phyloP scores from a whole-genome alignment of 352 stramenopile genomes.

The Globisporangium rhizosaccharum region DNA sequence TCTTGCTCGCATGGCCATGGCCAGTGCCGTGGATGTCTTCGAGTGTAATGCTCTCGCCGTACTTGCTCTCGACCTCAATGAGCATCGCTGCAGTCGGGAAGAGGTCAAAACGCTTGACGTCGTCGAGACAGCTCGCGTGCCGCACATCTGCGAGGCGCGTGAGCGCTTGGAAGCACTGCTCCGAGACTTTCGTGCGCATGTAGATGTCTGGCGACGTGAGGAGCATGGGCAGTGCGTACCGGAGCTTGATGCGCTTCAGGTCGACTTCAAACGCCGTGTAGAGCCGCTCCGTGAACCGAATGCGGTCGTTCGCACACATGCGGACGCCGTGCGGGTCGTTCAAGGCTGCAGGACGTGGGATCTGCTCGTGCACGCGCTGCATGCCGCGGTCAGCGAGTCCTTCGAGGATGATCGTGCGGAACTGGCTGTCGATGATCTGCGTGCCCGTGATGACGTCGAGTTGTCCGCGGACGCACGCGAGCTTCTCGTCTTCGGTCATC shows the following conservation, averaged over 20 bases:
- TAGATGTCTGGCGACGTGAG: slow-evolving; percentile 83
- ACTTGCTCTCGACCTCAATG: slow-evolving; percentile 88
- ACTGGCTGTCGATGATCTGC: slow-evolving; percentile 82
- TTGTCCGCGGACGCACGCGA: slow-evolving; percentile 37
- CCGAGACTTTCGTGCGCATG: slow-evolving; percentile 82
- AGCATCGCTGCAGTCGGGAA: slow-evolving; percentile 79
- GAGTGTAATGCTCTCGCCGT: slow-evolving; percentile 87
- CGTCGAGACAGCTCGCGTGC: slow-evolving; percentile 33
- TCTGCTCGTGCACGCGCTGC: slow-evolving; percentile 26
- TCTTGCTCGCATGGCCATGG: not conserved
- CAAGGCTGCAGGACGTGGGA: slow-evolving; percentile 23
- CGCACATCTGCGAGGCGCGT: slow-evolving; percentile 64
- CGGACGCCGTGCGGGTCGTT: slow-evolving; percentile 38
- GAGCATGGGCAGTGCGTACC: slow-evolving; percentile 68
- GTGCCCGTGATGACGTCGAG: slow-evolving; percentile 86
- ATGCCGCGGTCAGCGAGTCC: slow-evolving; percentile 66
- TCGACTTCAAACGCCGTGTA: slow-evolving; percentile 88
- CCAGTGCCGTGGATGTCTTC: slow-evolving; percentile 76
- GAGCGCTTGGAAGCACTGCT: slow-evolving; percentile 77
- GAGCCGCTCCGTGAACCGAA: slow-evolving; percentile 72
- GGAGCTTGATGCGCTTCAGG: slow-evolving; percentile 88
- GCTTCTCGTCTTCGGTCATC: slow-evolving; percentile 50
- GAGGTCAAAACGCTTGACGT: slow-evolving; percentile 58
- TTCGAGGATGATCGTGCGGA: slow-evolving; percentile 85
- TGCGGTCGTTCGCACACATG: slow-evolving; percentile 64